phyloP scores from a whole-genome alignment of 2,329 filamentous ascomycete species.

The Fusarium humuli region DNA sequence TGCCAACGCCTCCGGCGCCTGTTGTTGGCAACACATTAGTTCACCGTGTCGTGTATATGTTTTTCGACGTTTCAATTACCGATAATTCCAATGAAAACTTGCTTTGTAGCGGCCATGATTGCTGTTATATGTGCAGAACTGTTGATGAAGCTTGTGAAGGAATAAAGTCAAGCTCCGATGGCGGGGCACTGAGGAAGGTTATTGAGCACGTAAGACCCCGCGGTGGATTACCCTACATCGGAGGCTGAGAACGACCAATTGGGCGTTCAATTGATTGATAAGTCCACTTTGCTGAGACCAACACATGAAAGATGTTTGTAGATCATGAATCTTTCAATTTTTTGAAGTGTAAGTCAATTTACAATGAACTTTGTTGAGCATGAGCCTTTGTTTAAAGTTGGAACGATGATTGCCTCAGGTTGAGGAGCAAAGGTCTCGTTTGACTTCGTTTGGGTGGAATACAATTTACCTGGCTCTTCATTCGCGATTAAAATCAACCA shows the following conservation, averaged over 20 bases:
- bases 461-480: background rate
- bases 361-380: background rate
- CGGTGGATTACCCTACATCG: slow-evolving; percentile 45
- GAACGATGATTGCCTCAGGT: slow-evolving; percentile 44
- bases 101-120: slow-evolving; percentile 59
- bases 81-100: slow-evolving; percentile 66
- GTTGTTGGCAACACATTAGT: slow-evolving; percentile 38
- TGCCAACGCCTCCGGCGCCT: slow-evolving; percentile 95
- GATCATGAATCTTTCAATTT: background rate
- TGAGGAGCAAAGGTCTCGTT: slow-evolving; percentile 5
- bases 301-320: background rate
- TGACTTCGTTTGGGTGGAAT: background rate
- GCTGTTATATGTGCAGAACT: slow-evolving; percentile 21
- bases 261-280: slow-evolving; percentile 18
- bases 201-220: slow-evolving; percentile 45
- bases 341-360: background rate
- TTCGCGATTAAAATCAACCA: slow-evolving; percentile 1
- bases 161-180: slow-evolving; percentile 51
- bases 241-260: slow-evolving; percentile 32
- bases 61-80: slow-evolving; percentile 49
- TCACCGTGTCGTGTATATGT: background rate
- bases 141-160: slow-evolving; percentile 41
- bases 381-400: background rate
- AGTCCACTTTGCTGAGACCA: slow-evolving; percentile 15
- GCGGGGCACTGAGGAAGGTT: slow-evolving; percentile 48